Evolutionary conservation across 2,329 filamentous ascomycete species (phyloP).

Genomic region (Tolypocladium nubicola): DNA sequence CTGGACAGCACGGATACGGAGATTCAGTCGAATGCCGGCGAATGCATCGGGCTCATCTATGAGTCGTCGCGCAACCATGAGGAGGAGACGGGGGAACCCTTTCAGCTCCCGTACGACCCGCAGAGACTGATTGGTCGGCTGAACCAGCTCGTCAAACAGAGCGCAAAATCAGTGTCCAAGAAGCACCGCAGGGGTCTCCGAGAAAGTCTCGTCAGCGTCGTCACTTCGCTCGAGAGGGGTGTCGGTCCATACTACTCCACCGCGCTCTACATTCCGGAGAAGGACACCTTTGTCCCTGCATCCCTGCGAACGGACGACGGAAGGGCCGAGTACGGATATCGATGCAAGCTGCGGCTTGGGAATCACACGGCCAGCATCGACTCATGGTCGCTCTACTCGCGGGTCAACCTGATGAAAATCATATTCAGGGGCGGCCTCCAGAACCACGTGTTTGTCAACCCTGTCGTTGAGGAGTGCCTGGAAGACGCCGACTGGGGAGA

Average conservation of each 20-base stretch:
- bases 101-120: slow-evolving; percentile 40
- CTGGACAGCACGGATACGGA: slow-evolving; percentile 62
- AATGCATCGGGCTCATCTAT: slow-evolving; percentile 73
- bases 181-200: slow-evolving; percentile 37
- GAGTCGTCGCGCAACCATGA: slow-evolving; percentile 52
- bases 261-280: slow-evolving; percentile 27
- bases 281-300: slow-evolving; percentile 31
- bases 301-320: slow-evolving; percentile 30
- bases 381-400: slow-evolving; percentile 38
- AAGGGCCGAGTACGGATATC: slow-evolving; percentile 40
- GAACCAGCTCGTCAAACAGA: slow-evolving; percentile 33
- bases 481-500: slow-evolving; percentile 24
- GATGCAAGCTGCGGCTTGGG: slow-evolving; percentile 38
- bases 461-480: slow-evolving; percentile 25
- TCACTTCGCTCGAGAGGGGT: slow-evolving; percentile 42
- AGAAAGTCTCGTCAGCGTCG: slow-evolving; percentile 37
- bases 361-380: slow-evolving; percentile 35
- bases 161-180: slow-evolving; percentile 38
- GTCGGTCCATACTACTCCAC: slow-evolving; percentile 45
- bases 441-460: slow-evolving; percentile 26
- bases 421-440: slow-evolving; percentile 35
- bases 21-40: slow-evolving; percentile 68
- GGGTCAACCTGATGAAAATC: slow-evolving; percentile 36
- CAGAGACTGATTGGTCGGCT: slow-evolving; percentile 36
- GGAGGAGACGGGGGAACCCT: slow-evolving; percentile 35